Conservation (phyloP, 2,329 filamentous ascomycete species). For the Sphaceloma murrayae region DNA sequence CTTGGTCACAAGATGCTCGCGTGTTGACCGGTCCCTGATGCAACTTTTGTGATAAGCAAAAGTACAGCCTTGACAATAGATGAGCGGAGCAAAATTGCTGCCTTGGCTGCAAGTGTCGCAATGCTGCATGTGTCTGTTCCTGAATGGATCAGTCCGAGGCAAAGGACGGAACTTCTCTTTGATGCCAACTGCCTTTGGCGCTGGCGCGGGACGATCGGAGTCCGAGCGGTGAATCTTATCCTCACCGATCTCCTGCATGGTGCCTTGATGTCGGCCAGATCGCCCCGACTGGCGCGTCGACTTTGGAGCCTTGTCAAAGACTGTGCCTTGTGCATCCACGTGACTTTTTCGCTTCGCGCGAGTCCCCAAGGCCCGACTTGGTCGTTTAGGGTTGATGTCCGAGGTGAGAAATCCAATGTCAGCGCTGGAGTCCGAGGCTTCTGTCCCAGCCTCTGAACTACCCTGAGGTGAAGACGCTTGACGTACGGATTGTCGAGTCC, state of each 20-base stretch:
- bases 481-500: neutral
- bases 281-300: conserved; percentile 36
- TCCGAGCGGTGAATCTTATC: conserved; percentile 47
- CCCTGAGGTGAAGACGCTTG: conserved; percentile 17
- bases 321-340: conserved; percentile 17
- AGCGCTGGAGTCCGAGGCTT: conserved; percentile 16
- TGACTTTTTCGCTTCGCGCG: conserved; percentile 29
- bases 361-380: conserved; percentile 18
- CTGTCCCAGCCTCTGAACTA: conserved; percentile 15
- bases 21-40: conserved; percentile 58
- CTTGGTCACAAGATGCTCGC: conserved; percentile 90
- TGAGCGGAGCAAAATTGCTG: conserved; percentile 55
- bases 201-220: conserved; percentile 31
- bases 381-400: conserved; percentile 32
- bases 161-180: conserved; percentile 64
- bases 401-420: conserved; percentile 29
- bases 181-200: conserved; percentile 49
- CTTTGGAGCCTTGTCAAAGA: conserved; percentile 16
- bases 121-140: conserved; percentile 53
- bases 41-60: conserved; percentile 74
- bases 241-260: conserved; percentile 46
- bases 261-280: conserved; percentile 36
- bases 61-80: conserved; percentile 88
- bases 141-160: conserved; percentile 56
- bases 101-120: conserved; percentile 65